Percentiles rank a stretch among this genome's conserved stretches.
Evolutionary conservation across 2,329 filamentous ascomycete genomes (phyloP).

Genomic region (Colletotrichum sansevieriae): DNA sequence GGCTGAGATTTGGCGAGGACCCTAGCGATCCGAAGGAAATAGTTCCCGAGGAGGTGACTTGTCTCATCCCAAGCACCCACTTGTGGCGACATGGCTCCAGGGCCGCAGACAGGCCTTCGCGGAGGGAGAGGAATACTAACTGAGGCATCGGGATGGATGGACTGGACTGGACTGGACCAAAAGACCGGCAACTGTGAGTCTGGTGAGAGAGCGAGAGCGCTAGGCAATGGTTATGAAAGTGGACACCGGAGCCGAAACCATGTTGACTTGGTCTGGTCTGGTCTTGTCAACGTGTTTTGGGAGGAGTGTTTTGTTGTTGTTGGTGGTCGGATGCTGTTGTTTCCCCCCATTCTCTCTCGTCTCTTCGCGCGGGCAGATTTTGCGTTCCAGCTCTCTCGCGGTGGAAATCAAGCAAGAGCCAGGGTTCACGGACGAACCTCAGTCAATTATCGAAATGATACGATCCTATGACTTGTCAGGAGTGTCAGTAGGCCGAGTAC

Average conservation of each 20-base stretch:
- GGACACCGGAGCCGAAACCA: constrained; percentile 32
- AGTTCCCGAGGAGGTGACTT: constrained; percentile 52
- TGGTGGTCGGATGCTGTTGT: constrained; percentile 26
- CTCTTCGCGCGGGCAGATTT: constrained; percentile 19
- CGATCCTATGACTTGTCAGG: constrained; percentile 42
- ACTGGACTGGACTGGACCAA: constrained; percentile 13
- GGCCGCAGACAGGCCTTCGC: constrained; percentile 23
- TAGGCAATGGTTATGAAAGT: constrained; percentile 8
- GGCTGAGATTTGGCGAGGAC: constrained; percentile 41
- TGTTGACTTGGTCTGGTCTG: constrained; percentile 3
- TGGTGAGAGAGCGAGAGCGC: constrained; percentile 14
- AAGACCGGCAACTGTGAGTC: constrained; percentile 24
- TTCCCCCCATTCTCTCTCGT: constrained; percentile 21
- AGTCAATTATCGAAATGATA: constrained; percentile 43
- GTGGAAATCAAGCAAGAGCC: constrained; percentile 27
- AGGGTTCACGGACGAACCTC: constrained; percentile 44
- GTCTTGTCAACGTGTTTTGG: neutral
- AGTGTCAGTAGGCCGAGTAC: constrained; percentile 42
- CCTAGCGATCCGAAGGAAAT: constrained; percentile 40
- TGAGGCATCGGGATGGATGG: constrained; percentile 31
- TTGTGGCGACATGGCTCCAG: constrained; percentile 43
- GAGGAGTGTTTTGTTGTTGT: constrained; percentile 21
- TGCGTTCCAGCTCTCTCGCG: constrained; percentile 33
- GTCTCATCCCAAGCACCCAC: constrained; percentile 51
- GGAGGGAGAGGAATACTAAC: constrained; percentile 23